Evolutionary conservation across 306 rosid species (phyloP).

Genomic region (Prunus dulcis): DNA sequence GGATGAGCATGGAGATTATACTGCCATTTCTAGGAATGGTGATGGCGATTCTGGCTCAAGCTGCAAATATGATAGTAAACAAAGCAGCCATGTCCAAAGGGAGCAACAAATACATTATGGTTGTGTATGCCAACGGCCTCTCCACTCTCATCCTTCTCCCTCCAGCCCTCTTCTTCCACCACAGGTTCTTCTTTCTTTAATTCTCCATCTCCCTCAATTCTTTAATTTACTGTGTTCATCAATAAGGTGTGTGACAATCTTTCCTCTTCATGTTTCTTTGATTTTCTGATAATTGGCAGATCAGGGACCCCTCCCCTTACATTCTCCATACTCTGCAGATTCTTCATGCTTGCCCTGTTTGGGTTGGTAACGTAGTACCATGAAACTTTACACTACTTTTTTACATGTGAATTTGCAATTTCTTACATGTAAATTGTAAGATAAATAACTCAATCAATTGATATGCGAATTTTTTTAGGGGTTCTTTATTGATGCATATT

Average conservation of each 20-base stretch:
- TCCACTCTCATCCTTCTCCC: slow-evolving; percentile 17
- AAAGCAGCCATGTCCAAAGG: slow-evolving; percentile 29
- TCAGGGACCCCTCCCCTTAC: slow-evolving; percentile 1
- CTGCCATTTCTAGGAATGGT: slow-evolving; percentile 45
- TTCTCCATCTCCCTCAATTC: no score
- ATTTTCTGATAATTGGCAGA: not conserved
- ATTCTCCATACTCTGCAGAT: slow-evolving; percentile 3
- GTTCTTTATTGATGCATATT: no score
- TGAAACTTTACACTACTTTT: no score
- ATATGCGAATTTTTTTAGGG: no score
- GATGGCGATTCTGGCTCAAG: slow-evolving; percentile 30
- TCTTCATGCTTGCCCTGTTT: slow-evolving; percentile 12
- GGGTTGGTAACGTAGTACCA: not conserved
- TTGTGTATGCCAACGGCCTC: slow-evolving; percentile 12
- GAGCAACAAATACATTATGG: slow-evolving; percentile 2
- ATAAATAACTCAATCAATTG: no score
- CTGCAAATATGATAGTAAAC: slow-evolving; percentile 19
- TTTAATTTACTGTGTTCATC: no score
- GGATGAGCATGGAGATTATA: not conserved
- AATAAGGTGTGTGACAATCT: no score
- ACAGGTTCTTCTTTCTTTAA: no score
- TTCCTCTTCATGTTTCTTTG: no score
- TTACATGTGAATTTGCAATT: no score
- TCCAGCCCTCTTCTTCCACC: not conserved
- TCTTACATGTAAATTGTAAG: no score